Evolutionary conservation across 2,329 filamentous ascomycete genomes (phyloP), one percentile per base, ranked within the genome.

Genomic region (Hansfordia pulvinata): DNA sequence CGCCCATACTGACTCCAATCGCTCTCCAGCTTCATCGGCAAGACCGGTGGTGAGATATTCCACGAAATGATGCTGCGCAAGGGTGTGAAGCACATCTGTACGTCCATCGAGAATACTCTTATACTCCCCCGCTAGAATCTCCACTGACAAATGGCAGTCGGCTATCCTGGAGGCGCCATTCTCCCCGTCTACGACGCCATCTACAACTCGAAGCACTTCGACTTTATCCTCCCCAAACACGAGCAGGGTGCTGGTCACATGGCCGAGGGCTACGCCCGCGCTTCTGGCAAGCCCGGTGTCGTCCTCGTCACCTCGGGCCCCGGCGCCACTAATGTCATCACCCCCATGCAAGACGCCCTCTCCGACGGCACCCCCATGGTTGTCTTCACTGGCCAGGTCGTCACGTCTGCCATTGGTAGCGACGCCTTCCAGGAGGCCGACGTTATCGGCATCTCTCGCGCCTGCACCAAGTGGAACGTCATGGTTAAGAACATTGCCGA

Each of bases 61-160:
- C 86, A 96, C 55, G 88, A 96, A 60, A 96, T 96, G 88, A 94
- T 98, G 86, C 67, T 93, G 35, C 70, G 88, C 47, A 81, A 88
- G 43, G 71, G 66, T 42, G 88, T 98, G 30, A 90, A 94, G 62
- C 84, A 94, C 53, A 71, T 96, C 47, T 96, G 84, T 93, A 66
- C 49, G 83, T 76, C 23, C 8, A 27, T 17, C 17, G 17, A 20
- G 15, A 30, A 19, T 23, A 16, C 6, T 4, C 2, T 10, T 19
- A 24, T n/a, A 24, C 30, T 29, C 24, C 17, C 28, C 22, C 11
- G 20, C 19, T 23, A 19, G 18, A 17, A 17, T 27, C 14, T 19
- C 16, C 22, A 20, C 25, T 16, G 4, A 35, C 37, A 30, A 40
- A 39, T 50, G 31, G 33, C 35, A 82, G 76, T 86, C 47, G 80